Percentiles rank a stretch among this genome's conserved stretches.
phyloP scores from a whole-genome alignment of 495 filamentous ascomycete species.

The Aspergillus diversus region DNA sequence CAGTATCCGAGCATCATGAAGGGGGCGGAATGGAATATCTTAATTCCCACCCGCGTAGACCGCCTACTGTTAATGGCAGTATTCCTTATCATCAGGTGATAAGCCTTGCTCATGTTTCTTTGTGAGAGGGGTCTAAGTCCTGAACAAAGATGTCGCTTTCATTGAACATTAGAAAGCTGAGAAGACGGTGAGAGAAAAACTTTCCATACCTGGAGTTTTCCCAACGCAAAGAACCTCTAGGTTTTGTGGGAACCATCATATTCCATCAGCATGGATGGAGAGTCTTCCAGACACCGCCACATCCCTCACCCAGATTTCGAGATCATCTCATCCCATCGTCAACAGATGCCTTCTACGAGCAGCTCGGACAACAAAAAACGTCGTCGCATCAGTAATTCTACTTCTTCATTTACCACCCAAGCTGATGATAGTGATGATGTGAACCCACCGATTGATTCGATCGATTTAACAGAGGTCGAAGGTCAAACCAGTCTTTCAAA shows the following conservation, averaged over 20 bases:
- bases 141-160: background rate
- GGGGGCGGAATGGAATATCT: constrained; percentile 24
- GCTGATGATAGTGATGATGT: constrained; percentile 15
- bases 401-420: background rate
- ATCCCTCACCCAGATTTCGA: constrained; percentile 6
- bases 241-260: background rate
- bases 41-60: constrained; percentile 25
- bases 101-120: constrained; percentile 16
- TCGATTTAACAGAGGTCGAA: constrained; percentile 67
- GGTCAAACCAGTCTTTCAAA: constrained; percentile 49
- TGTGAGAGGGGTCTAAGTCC: background rate
- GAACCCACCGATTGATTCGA: constrained; percentile 40
- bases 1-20: constrained; percentile 36
- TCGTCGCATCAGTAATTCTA: constrained; percentile 31
- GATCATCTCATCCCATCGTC: background rate
- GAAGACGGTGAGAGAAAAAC: background rate
- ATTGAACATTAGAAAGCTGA: background rate
- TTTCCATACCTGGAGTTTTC: no score
- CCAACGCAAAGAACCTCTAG: background rate
- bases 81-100: constrained; percentile 23
- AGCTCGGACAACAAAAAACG: constrained; percentile 28
- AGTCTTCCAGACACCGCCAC: constrained; percentile 2
- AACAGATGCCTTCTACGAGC: constrained; percentile 7
- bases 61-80: constrained; percentile 26
- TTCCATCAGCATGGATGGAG: background rate